Conservation (phyloP, 169 alveolate genomes). For the Eimeria tenella region DNA sequence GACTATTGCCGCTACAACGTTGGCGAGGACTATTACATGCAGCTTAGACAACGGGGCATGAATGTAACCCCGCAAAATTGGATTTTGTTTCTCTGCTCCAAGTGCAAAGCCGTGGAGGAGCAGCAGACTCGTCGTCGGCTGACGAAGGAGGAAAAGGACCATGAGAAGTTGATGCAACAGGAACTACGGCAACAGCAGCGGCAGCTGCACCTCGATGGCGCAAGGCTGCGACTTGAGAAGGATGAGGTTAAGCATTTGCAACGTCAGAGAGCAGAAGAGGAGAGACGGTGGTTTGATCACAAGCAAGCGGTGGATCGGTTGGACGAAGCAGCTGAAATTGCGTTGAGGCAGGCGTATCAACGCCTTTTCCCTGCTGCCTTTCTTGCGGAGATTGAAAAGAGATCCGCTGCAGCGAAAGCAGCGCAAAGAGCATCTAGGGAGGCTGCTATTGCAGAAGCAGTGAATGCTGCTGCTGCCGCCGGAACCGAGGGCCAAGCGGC, state of each 20-base stretch:
- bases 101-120: slow-evolving; percentile 93
- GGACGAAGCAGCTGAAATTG: slow-evolving; percentile 73
- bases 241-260: slow-evolving; percentile 60
- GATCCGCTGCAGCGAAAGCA: slow-evolving; percentile 72
- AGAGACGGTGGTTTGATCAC: slow-evolving; percentile 78
- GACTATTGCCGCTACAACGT: slow-evolving; percentile 83
- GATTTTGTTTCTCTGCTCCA: slow-evolving; percentile 93
- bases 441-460: slow-evolving; percentile 73
- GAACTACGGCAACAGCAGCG: slow-evolving; percentile 85
- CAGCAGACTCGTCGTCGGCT: slow-evolving; percentile 90
- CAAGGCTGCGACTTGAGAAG: slow-evolving; percentile 65
- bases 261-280: slow-evolving; percentile 83
- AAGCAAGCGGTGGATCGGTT: slow-evolving; percentile 73
- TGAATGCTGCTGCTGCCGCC: slow-evolving; percentile 68
- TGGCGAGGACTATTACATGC: slow-evolving; percentile 90
- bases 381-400: slow-evolving; percentile 70
- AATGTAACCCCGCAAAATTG: slow-evolving; percentile 90
- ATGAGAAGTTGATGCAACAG: slow-evolving; percentile 80
- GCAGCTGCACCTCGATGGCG: slow-evolving; percentile 73
- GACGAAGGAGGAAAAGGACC: slow-evolving; percentile 91
- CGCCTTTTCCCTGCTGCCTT: slow-evolving; percentile 80
- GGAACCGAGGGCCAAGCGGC: slow-evolving; percentile 73
- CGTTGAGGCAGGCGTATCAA: slow-evolving; percentile 78
- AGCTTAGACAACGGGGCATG: slow-evolving; percentile 92
- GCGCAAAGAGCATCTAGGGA: slow-evolving; percentile 75